Conservation (phyloP, 345 rosid genomes). For the Gossypium sturtianum region DNA sequence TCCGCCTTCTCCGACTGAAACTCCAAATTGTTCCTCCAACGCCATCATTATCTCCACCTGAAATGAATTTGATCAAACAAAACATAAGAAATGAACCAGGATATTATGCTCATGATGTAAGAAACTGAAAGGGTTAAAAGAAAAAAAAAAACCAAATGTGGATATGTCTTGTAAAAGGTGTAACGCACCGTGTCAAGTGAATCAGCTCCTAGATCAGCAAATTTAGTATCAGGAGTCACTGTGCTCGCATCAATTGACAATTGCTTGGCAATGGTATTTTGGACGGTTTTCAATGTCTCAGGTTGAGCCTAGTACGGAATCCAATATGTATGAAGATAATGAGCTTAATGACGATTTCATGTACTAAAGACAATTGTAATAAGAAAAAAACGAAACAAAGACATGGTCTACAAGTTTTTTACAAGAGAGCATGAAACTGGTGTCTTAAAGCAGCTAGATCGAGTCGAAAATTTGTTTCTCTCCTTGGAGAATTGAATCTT, state of each 20-base stretch:
- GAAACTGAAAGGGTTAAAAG: not conserved
- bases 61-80: not conserved
- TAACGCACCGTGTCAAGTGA: slow-evolving; percentile 52
- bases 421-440: slow-evolving; percentile 47
- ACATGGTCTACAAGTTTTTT: slow-evolving; percentile 2
- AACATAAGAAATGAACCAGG: not conserved
- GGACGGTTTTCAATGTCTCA: slow-evolving; percentile 48
- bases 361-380: not conserved
- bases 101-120: slow-evolving; percentile 1
- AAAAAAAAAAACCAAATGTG: not conserved
- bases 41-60: slow-evolving; percentile 72
- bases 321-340: not conserved
- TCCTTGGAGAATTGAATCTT: slow-evolving; percentile 18
- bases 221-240: slow-evolving; percentile 55
- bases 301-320: slow-evolving; percentile 29
- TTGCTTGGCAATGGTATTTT: slow-evolving; percentile 56
- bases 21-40: slow-evolving; percentile 55
- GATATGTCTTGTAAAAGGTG: not conserved
- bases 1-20: slow-evolving; percentile 55
- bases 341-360: not conserved
- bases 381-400: not conserved
- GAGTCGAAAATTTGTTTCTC: not conserved
- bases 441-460: slow-evolving; percentile 23
- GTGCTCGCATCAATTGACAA: slow-evolving; percentile 45
- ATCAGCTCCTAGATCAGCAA: slow-evolving; percentile 67